Base-by-base conservation (phyloP, 352 stramenopile genomes). In the Globisporangium polare region DNA sequence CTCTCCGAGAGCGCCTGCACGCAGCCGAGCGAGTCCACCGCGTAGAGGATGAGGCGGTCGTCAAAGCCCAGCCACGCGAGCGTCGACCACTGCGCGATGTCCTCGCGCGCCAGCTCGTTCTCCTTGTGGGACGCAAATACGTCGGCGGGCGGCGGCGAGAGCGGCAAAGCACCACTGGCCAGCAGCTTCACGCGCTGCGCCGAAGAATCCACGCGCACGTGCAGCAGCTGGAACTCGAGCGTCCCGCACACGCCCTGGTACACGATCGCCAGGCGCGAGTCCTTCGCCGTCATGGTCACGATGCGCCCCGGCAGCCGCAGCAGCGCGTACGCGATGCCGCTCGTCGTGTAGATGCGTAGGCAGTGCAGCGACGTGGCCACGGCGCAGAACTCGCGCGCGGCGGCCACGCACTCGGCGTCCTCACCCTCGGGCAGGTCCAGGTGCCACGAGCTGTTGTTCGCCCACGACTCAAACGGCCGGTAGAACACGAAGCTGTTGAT, bases 391-490 rank as follows among this genome's bases (percentile, higher is more conserved):
- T 85, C 78, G 2, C 58, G 64, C 18, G 75, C 78, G 3, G 71
- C 68, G 7, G 83, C 78, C 29, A 93, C 78, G 29, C 80, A 88
- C 55, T 89, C 78, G 33, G 83, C 82, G 59, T 95, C 83, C 69
- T 95, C 83, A 24, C 72, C 76, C 7, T 83, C 73, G 0, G 83
- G 83, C 20, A 95, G 64, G 1, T 71, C 75, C 12, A 86, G 51
- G 62, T 95, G 83, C 86, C 86, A 95, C 42, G 80, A 90, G 37
- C 78, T 83, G 60, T 91, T 95, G 62, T 66, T 85, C 0, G 80
- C 83, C 86, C 86, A 95, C 20, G 86, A 90, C 39, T 95, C 82
- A 56, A 95, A 92, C 20, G 83, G 80, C 0, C 84, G 86, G 65
- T 95, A 95, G 68, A 91, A 92, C 6, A 93, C 62, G 37, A 83